phyloP scores from a whole-genome alignment of 495 filamentous ascomycete species.

The Penicillium steckii region DNA sequence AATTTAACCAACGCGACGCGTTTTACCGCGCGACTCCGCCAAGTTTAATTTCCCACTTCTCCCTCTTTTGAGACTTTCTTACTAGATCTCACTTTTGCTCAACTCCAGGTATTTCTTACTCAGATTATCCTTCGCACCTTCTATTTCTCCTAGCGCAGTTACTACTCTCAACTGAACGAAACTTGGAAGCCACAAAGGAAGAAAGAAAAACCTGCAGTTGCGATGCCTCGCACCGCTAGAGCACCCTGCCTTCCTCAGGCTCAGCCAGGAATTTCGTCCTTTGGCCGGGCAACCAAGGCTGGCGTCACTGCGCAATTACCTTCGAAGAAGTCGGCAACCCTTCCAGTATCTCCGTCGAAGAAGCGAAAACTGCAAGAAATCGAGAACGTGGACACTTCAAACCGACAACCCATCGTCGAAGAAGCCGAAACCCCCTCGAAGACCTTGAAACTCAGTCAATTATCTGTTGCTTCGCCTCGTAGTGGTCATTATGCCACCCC shows the following conservation, averaged over 20 bases:
- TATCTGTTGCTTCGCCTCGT: conserved; percentile 38
- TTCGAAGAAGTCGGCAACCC: conserved; percentile 20
- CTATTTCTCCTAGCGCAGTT: conserved; percentile 25
- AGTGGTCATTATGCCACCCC: conserved; percentile 38
- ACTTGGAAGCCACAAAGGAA: background rate
- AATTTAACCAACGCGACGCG: conserved; percentile 25
- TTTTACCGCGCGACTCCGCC: conserved; percentile 4
- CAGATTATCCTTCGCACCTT: conserved; percentile 16
- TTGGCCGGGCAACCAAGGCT: conserved; percentile 45
- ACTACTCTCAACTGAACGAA: conserved; percentile 7
- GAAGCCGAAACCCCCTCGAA: conserved; percentile 40
- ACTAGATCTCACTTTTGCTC: background rate
- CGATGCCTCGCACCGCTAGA: conserved; percentile 40
- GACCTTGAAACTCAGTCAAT: conserved; percentile 37
- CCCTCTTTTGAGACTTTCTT: conserved; percentile 11
- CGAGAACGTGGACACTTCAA: conserved; percentile 30
- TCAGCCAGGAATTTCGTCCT: conserved; percentile 39
- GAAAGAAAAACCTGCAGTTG: conserved; percentile 24
- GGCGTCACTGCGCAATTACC: conserved; percentile 26
- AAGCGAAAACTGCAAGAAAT: conserved; percentile 47
- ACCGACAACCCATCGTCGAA: conserved; percentile 12
- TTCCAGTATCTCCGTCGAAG: conserved; percentile 45
- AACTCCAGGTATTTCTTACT: conserved; percentile 25
- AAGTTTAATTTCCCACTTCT: conserved; percentile 1
- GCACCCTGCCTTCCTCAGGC: conserved; percentile 30